phyloP scores from a whole-genome alignment of 2,329 filamentous ascomycete species.

The Orbilia ellipsospora region DNA sequence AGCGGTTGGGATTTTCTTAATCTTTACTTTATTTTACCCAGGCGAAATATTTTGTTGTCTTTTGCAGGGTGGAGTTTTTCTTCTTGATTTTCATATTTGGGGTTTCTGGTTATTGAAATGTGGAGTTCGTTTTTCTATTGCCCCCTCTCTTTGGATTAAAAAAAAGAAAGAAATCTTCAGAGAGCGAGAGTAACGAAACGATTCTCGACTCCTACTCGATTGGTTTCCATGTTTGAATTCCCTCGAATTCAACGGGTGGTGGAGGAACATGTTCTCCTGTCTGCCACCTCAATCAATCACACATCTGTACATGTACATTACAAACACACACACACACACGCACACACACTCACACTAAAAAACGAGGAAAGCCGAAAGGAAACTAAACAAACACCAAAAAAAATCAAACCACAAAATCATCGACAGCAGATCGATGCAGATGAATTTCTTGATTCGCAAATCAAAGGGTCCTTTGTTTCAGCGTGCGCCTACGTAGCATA shows the following conservation, averaged over 20 bases:
- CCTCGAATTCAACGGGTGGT: constrained; percentile 29
- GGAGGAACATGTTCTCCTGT: constrained; percentile 17
- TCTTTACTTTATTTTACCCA: constrained; percentile 32
- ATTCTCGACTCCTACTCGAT: constrained; percentile 1
- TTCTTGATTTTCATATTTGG: constrained; percentile 19
- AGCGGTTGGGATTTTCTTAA: constrained; percentile 35
- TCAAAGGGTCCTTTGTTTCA: constrained; percentile 39
- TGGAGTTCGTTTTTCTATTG: constrained; percentile 3
- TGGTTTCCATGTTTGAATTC: constrained; percentile 26
- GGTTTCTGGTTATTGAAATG: constrained; percentile 7
- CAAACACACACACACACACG: constrained; percentile 7
- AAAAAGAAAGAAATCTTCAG: background rate
- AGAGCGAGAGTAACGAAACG: background rate
- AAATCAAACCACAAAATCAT: constrained; percentile 30
- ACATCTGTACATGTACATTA: constrained; percentile 31
- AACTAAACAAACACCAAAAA: constrained; percentile 9
- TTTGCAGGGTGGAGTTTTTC: constrained; percentile 50
- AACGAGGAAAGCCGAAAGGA: constrained; percentile 9
- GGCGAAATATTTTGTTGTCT: constrained; percentile 49
- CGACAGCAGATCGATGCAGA: constrained; percentile 49
- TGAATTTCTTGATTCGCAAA: constrained; percentile 37
- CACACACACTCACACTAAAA: background rate
- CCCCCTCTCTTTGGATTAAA: constrained; percentile 1
- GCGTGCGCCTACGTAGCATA: background rate
- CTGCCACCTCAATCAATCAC: constrained; percentile 34